Evolutionary conservation across 352 stramenopile genomes (phyloP).

Genomic region (Saprolegnia diclina): DNA sequence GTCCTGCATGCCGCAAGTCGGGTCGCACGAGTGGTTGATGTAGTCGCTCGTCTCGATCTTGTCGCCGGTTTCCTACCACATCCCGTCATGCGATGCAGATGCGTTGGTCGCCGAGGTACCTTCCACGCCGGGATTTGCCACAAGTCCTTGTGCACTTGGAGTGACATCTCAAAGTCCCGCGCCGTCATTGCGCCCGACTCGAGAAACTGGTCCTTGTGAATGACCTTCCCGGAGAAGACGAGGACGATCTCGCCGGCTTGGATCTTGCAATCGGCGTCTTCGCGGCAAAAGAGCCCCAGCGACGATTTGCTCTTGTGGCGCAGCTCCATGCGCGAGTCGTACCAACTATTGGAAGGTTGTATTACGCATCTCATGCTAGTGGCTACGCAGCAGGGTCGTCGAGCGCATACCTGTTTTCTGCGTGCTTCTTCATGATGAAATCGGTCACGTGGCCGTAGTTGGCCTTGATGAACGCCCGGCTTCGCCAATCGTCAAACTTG

Average conservation of each 20-base stretch:
- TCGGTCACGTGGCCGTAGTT: conserved; percentile 27
- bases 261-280: conserved; percentile 26
- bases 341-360: conserved; percentile 18
- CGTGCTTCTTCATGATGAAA: conserved; percentile 27
- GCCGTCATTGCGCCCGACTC: conserved; percentile 21
- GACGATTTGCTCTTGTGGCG: conserved; percentile 24
- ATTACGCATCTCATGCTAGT: background rate
- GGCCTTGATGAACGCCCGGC: conserved; percentile 18
- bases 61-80: conserved; percentile 25
- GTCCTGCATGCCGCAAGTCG: conserved; percentile 25
- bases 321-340: conserved; percentile 28
- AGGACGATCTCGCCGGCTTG: conserved; percentile 21
- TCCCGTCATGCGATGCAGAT: background rate
- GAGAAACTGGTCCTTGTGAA: conserved; percentile 24
- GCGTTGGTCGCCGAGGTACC: no score
- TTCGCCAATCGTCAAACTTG: conserved; percentile 24
- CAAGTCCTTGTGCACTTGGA: conserved; percentile 24
- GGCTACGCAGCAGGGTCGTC: background rate
- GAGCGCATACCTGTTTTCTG: conserved; percentile 24
- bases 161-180: conserved; percentile 27
- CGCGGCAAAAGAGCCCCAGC: conserved; percentile 23
- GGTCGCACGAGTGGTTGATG: conserved; percentile 28
- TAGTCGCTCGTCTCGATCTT: conserved; percentile 26
- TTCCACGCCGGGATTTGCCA: conserved; percentile 29
- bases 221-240: conserved; percentile 25